Evolutionary conservation across 305 asterid species (phyloP).

Genomic region (Solanum hybrid): DNA sequence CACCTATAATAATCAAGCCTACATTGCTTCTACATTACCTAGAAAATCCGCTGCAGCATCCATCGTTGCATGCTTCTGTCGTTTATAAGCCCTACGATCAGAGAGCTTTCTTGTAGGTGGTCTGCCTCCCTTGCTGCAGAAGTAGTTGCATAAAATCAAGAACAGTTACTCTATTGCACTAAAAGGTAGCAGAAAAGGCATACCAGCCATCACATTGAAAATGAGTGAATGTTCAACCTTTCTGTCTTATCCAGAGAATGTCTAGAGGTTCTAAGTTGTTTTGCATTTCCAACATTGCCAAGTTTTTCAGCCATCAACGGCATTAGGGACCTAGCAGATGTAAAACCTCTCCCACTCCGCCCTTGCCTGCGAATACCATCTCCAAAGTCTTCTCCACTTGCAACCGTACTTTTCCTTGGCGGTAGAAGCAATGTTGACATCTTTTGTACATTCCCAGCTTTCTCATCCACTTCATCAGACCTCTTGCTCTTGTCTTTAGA

Average conservation of each 20-base stretch:
- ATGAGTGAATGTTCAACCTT: conserved; percentile 38
- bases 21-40: conserved; percentile 32
- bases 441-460: conserved; percentile 60
- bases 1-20: neutral
- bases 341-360: conserved; percentile 64
- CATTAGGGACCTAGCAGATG: conserved; percentile 60
- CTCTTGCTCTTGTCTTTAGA: conserved; percentile 54
- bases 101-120: conserved; percentile 81
- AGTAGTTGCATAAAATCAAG: conserved; percentile 20
- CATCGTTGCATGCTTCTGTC: conserved; percentile 60
- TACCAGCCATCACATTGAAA: neutral
- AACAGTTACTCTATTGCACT: neutral
- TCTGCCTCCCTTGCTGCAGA: conserved; percentile 68
- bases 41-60: conserved; percentile 60
- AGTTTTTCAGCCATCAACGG: conserved; percentile 57
- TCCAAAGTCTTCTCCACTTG: conserved; percentile 40
- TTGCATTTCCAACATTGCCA: conserved; percentile 68
- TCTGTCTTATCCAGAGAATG: conserved; percentile 69
- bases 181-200: neutral
- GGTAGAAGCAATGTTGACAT: conserved; percentile 64
- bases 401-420: conserved; percentile 65
- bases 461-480: conserved; percentile 56
- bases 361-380: conserved; percentile 88
- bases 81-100: conserved; percentile 72
- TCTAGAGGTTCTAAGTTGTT: conserved; percentile 79